These are phyloP conservation scores for Trypanosoma congolense DNA, from an alignment of 208 protist genomes.

Conservation along the genomic window DNA sequence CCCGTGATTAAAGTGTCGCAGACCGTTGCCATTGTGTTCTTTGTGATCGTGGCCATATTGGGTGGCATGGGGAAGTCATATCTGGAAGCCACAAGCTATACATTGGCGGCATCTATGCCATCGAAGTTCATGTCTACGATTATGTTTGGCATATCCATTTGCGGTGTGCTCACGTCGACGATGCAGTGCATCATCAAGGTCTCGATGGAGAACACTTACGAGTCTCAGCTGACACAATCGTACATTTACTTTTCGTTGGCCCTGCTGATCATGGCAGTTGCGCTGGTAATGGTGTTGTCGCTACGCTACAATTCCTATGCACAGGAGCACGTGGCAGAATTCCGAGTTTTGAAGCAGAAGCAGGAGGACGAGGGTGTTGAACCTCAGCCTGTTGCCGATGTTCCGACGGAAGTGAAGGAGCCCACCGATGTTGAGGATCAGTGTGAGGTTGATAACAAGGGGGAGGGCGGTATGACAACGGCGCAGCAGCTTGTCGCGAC, in stretches of 20 bases:
- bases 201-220: conserved; percentile 46
- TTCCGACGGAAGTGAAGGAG: not conserved
- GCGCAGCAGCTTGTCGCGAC: conserved; percentile 51
- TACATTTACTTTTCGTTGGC: conserved; percentile 81
- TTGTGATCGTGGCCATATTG: conserved; percentile 55
- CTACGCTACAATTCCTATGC: conserved; percentile 65
- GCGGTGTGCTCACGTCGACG: conserved; percentile 55
- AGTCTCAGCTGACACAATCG: conserved; percentile 33
- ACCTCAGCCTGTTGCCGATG: not conserved
- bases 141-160: conserved; percentile 84
- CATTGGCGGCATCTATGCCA: conserved; percentile 67
- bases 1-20: conserved; percentile 39
- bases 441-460: not conserved
- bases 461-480: conserved; percentile 40
- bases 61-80: conserved; percentile 73
- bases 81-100: conserved; percentile 82
- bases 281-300: conserved; percentile 44
- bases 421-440: conserved; percentile 2
- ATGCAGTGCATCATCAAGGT: conserved; percentile 86
- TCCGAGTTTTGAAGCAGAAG: conserved; percentile 29
- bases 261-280: conserved; percentile 48
- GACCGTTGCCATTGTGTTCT: conserved; percentile 50
- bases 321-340: conserved; percentile 69
- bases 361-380: conserved; percentile 1
- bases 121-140: conserved; percentile 79